A percentile compares a stretch with the other conserved stretches of the same genome.
These are phyloP conservation scores for Craspedostauros australis DNA, from an alignment of 108 stramenopile genomes.

Conservation along the genomic window DNA sequence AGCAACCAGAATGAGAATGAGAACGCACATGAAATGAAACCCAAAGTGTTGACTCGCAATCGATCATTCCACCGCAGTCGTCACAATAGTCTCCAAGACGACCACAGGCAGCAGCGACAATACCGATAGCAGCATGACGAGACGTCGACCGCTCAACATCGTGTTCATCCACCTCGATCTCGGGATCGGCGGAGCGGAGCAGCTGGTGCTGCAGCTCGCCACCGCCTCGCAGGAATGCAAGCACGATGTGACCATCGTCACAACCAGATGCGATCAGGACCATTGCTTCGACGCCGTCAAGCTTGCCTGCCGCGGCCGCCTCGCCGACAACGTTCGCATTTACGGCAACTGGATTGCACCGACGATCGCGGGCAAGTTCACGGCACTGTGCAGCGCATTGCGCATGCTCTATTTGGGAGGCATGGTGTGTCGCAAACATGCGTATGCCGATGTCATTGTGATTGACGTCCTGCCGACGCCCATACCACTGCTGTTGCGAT, in stretches of 20 bases:
- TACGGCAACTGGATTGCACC: constrained; percentile 76
- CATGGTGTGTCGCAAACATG: constrained; percentile 25
- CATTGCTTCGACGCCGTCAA: constrained; percentile 90
- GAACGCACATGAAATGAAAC: no score
- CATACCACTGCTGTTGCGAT: constrained; percentile 59
- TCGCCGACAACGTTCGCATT: constrained; percentile 42
- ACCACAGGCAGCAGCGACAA: no score
- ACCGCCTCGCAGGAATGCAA: constrained; percentile 40
- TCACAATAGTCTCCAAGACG: no score
- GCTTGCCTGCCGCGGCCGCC: constrained; percentile 42
- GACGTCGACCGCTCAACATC: no score
- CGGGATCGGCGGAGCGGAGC: constrained; percentile 88
- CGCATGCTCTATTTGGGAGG: constrained; percentile 69
- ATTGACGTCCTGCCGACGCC: constrained; percentile 92
- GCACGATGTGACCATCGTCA: constrained; percentile 73
- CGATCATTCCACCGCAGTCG: no score
- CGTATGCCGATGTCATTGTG: constrained; percentile 58
- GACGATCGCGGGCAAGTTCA: constrained; percentile 31
- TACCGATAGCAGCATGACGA: no score
- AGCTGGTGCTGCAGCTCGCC: constrained; percentile 73
- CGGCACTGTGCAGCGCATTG: constrained; percentile 62
- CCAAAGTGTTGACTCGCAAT: no score
- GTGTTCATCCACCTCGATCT: constrained; percentile 83
- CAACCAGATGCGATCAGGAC: constrained; percentile 86
- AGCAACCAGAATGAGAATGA: no score